Base-by-base conservation (phyloP, 2,329 filamentous ascomycete species). In the Microsporum ferrugineum region DNA sequence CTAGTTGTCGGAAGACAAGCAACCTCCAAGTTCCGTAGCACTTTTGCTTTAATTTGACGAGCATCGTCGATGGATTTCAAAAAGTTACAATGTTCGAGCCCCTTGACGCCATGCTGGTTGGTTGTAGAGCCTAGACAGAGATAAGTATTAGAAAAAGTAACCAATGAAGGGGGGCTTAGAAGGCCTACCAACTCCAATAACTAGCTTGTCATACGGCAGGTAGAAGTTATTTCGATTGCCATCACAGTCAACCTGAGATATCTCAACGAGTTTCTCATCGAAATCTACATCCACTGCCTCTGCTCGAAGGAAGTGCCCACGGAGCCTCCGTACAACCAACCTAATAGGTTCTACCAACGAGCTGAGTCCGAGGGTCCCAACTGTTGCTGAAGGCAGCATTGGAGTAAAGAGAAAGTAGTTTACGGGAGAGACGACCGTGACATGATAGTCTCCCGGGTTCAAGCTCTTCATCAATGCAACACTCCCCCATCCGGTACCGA, bases 381-480 rank as follows among this genome's bases (percentile, higher is more conserved):
- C 94, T 0, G 95, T 99, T 5, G 94, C 95, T 38, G 91, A 96
- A 1, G 94, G 94, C 49, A 99, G 80, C 91, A 99, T 97, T 0
- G 94, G 94, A 1, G 94, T 99, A 74, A 99, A 99, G 36, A 99
- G 78, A 76, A 99, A 99, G 77, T 97, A 96, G 70, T 97, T 97
- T 39, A 88, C 88, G 0, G 94, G 92, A 10, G 91, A 95, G 49
- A 99, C 87, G 43, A 99, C 88, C 3, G 92, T 97, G 66, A 99
- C 87, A 73, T 99, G 91, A 71, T 96, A 99, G 68, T 96, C 89
- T 10, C 91, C 89, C 0, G 91, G 87, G 64, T 92, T 88, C 64
- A 99, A 76, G 64, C 89, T 87, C 77, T 99, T 99, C 67, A 99
- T 77, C 62, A 99, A 78, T 3, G 92, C 89, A 63, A 99, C 88